phyloP scores from a whole-genome alignment of 352 stramenopile species.

The Lagenidium giganteum region DNA sequence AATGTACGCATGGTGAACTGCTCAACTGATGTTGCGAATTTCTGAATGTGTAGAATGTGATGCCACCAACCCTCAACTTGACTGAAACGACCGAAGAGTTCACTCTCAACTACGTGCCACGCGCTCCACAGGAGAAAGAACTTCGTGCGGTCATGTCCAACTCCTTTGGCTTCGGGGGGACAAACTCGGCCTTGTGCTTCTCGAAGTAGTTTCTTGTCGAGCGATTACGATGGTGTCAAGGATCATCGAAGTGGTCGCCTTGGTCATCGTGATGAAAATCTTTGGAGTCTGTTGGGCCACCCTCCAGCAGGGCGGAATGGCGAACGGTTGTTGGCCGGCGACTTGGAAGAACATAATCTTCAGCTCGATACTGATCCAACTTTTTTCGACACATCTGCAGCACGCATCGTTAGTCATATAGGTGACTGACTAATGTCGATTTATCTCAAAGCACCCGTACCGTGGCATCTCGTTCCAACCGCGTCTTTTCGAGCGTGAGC shows the following conservation, averaged over 20 bases:
- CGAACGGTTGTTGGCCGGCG: no score
- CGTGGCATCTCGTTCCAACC: conserved; percentile 54
- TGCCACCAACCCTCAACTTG: conserved; percentile 95
- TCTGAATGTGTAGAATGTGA: conserved; percentile 52
- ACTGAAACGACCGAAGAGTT: conserved; percentile 65
- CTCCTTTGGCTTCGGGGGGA: conserved; percentile 98
- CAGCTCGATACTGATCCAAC: conserved; percentile 17
- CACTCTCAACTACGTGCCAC: conserved; percentile 82
- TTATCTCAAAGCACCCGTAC: conserved; percentile 12
- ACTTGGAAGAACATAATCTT: not conserved
- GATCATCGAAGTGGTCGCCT: no score
- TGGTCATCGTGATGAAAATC: no score
- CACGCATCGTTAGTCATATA: no score
- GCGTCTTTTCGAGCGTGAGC: conserved; percentile 53
- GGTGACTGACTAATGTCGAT: no score
- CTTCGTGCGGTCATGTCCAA: conserved; percentile 89
- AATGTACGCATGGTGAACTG: no score
- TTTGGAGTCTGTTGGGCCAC: no score
- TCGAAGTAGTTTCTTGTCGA: no score
- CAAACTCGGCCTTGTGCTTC: conserved; percentile 89
- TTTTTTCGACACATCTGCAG: conserved; percentile 42
- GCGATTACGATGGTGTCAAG: no score
- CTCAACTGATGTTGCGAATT: no score
- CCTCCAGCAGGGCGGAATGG: no score
- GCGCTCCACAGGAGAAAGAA: conserved; percentile 60